Evolutionary conservation across 192 early-diverging fungal genomes (phyloP), one percentile per base, ranked within the genome.

Genomic region (Chytriomyces confervae): DNA sequence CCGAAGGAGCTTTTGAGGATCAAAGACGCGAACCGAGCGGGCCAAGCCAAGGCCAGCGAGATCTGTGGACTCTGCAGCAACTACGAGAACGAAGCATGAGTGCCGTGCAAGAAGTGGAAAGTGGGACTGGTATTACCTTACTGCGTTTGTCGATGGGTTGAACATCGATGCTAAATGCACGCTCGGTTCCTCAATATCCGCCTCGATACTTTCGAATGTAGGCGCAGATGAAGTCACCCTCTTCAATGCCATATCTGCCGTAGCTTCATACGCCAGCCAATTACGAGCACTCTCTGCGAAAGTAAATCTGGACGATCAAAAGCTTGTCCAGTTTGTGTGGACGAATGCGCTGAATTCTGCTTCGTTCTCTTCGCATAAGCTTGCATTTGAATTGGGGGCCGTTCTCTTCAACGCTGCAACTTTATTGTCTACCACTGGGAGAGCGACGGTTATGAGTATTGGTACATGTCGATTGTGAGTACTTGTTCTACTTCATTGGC

Each of bases 331-430:
- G 53, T 20, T 13, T 57, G 36, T 36, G 36, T 36, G 36, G 36
- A 36, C 2, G 36, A 36, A 36, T 20, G 53, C 53, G 16, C 20
- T 57, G 16, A 57, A 13, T 20, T 36, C 36, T 1, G 36, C 36
- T 36, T 36, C 36, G 3, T 36, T 36, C 36, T 36, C 63, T 16
- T 65, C 63, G 63, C 24, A 20, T 43, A 43, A 65, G 16, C 63
- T 65, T 2, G 16, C 20, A 4, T 65, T 65, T 27, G 63, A 65
- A 27, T 13, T 16, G 11, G 63, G 18, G 1, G 20, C 63, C 3
- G 63, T 65, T 16, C 63, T 65, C 63, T 65, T 65, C 36, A 65
- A 65, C 63, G 36, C 36, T 27, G 63, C 18, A 13, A 6, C 2
- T 1, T 27, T 43, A 16, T 27, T 65, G 20, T 43, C 24, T 27